A percentile compares a stretch with the other conserved stretches of the same genome.
Evolutionary conservation across 495 filamentous ascomycete genomes (phyloP).

Genomic region (Penicillium antarcticum): DNA sequence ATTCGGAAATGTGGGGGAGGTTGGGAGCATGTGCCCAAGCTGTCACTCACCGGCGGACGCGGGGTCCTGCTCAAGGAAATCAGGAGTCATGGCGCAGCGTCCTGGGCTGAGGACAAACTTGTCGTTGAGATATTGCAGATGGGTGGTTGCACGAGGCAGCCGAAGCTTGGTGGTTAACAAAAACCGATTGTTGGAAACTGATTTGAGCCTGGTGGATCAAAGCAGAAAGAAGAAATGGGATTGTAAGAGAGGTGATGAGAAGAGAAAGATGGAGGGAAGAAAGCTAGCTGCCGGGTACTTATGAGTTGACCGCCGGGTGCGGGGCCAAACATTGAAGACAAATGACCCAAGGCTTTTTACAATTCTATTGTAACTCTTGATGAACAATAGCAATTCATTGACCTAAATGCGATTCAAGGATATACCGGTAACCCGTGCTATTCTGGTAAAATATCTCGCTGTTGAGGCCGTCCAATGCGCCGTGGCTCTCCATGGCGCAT

Average conservation of each 20-base stretch:
- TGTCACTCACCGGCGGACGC: conserved; percentile 11
- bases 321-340: neutral
- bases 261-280: neutral
- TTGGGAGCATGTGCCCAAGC: neutral
- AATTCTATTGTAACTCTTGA: neutral
- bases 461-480: neutral
- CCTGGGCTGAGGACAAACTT: neutral
- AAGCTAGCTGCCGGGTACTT: neutral
- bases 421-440: conserved; percentile 3
- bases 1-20: neutral
- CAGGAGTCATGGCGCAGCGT: conserved; percentile 8
- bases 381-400: neutral
- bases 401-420: neutral
- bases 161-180: neutral
- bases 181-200: neutral
- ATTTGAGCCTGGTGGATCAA: conserved; percentile 10
- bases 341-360: neutral
- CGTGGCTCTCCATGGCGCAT: neutral
- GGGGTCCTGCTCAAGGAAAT: conserved; percentile 8
- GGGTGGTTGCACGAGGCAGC: neutral
- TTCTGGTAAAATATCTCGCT: neutral
- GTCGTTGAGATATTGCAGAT: neutral
- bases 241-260: neutral
- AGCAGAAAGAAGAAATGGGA: neutral
- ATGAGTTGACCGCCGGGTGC: conserved; percentile 7